Evolutionary conservation across 2,329 filamentous ascomycete species (phyloP).

Genomic region (Lecanicillium sp.): DNA sequence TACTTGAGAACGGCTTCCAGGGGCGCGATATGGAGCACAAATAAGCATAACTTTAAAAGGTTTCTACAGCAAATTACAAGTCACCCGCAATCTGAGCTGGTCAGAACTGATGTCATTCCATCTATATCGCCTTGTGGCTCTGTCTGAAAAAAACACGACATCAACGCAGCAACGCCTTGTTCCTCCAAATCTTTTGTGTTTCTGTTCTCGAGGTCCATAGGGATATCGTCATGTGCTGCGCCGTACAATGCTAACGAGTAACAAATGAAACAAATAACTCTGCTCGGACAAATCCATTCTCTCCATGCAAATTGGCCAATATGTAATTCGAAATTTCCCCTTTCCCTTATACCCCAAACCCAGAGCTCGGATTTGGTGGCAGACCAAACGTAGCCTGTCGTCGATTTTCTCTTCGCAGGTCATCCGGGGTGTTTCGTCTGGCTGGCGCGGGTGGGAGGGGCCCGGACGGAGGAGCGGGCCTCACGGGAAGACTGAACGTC

Average conservation of each 20-base stretch:
- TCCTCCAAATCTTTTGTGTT: background rate
- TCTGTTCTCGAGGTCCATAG: constrained; percentile 3
- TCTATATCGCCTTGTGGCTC: constrained; percentile 13
- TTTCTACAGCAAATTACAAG: background rate
- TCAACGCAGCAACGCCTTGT: background rate
- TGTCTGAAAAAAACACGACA: constrained; percentile 2
- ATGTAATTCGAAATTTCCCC: background rate
- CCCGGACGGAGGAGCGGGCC: constrained; percentile 51
- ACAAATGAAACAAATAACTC: constrained; percentile 6
- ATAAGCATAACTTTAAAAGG: background rate
- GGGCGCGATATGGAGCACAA: constrained; percentile 33
- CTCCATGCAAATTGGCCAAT: background rate
- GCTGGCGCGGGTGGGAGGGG: constrained; percentile 56
- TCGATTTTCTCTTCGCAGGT: constrained; percentile 45
- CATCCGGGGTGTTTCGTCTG: constrained; percentile 50
- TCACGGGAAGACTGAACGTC: constrained; percentile 59
- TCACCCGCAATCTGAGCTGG: background rate
- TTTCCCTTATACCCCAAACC: constrained; percentile 24
- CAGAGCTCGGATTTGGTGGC: constrained; percentile 33
- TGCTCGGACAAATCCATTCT: background rate
- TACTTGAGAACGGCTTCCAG: constrained; percentile 70
- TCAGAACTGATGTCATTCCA: constrained; percentile 1
- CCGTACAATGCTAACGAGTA: constrained; percentile 11
- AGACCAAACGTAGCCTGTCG: constrained; percentile 49
- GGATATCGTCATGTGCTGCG: constrained; percentile 14